Conservation (phyloP, 495 filamentous ascomycete species). For the Achaetomiella virescens region DNA sequence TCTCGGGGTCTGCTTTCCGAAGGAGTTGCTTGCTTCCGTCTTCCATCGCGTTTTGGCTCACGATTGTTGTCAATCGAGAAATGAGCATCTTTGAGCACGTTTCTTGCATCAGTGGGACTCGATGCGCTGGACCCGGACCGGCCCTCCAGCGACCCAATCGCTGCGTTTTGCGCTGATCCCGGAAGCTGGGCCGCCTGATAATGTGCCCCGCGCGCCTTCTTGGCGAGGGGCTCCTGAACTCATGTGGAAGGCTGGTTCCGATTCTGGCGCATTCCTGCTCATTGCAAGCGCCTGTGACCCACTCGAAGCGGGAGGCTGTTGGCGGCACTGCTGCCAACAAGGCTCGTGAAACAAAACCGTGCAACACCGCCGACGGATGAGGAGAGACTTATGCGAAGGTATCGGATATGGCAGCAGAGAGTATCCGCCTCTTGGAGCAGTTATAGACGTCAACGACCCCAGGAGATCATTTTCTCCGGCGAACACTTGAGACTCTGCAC, state of each 20-base stretch:
- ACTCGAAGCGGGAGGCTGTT: background rate
- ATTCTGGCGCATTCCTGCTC: conserved; percentile 15
- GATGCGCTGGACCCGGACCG: background rate
- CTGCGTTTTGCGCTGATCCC: background rate
- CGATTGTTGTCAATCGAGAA: background rate
- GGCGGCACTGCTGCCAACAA: background rate
- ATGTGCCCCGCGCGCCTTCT: background rate
- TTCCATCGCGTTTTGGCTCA: background rate
- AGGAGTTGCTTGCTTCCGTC: background rate
- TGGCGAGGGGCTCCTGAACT: conserved; percentile 4
- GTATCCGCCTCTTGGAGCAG: too few species aligned
- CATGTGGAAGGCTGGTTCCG: background rate
- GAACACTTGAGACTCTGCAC: too few species aligned
- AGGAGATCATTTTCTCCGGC: too few species aligned
- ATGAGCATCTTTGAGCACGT: conserved; percentile 27
- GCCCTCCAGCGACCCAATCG: background rate
- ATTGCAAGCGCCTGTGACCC: background rate
- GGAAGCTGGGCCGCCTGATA: background rate
- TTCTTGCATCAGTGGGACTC: conserved; percentile 11
- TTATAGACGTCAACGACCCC: too few species aligned
- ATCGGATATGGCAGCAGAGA: too few species aligned
- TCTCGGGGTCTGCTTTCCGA: too few species aligned
- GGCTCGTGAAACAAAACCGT: conserved; percentile 2
- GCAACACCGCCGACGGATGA: background rate
- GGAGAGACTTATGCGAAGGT: too few species aligned